Percentiles rank a stretch among this genome's conserved stretches.
Evolutionary conservation across 2,329 filamentous ascomycete species (phyloP).

Genomic region (Calonectria hongkongensis): DNA sequence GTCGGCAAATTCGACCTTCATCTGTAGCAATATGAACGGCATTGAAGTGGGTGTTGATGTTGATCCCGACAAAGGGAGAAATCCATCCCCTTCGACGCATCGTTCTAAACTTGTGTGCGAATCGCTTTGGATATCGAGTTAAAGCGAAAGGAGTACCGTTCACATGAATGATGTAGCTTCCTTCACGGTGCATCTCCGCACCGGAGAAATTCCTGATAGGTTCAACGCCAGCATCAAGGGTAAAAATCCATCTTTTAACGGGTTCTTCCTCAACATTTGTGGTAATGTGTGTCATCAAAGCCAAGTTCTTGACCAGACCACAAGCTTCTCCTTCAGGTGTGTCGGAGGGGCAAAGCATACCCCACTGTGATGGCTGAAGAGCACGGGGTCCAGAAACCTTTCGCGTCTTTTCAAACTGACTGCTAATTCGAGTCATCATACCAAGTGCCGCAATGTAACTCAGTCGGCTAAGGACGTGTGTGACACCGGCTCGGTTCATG

Average conservation of each 20-base stretch:
- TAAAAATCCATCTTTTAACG: slow-evolving; percentile 89
- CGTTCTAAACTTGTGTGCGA: slow-evolving; percentile 88
- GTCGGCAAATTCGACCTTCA: slow-evolving; percentile 96
- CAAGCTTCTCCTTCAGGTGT: slow-evolving; percentile 99
- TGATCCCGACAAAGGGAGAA: slow-evolving; percentile 97
- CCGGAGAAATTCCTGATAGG: slow-evolving; percentile 83
- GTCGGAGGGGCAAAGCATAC: slow-evolving; percentile 97
- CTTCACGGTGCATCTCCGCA: slow-evolving; percentile 88
- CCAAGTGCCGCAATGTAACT: slow-evolving; percentile 98
- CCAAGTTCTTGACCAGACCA: slow-evolving; percentile 97
- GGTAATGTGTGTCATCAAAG: slow-evolving; percentile 99
- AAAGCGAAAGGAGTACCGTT: slow-evolving; percentile 96
- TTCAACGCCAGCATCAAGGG: slow-evolving; percentile 89
- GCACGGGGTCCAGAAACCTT: slow-evolving; percentile 98
- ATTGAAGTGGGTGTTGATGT: slow-evolving; percentile 93
- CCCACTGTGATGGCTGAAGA: slow-evolving; percentile 97
- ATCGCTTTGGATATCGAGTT: slow-evolving; percentile 89
- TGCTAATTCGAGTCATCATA: slow-evolving; percentile 99
- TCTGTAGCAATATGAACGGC: slow-evolving; percentile 97
- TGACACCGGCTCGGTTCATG: slow-evolving; percentile 98
- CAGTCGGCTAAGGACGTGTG: slow-evolving; percentile 94
- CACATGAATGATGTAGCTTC: slow-evolving; percentile 92
- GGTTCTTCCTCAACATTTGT: slow-evolving; percentile 96
- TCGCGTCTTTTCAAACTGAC: slow-evolving; percentile 98
- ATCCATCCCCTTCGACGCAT: slow-evolving; percentile 93